Percentiles rank a stretch among this genome's conserved stretches.
Evolutionary conservation across 306 rosid genomes (phyloP).

Genomic region (Ormosia semicastrata): DNA sequence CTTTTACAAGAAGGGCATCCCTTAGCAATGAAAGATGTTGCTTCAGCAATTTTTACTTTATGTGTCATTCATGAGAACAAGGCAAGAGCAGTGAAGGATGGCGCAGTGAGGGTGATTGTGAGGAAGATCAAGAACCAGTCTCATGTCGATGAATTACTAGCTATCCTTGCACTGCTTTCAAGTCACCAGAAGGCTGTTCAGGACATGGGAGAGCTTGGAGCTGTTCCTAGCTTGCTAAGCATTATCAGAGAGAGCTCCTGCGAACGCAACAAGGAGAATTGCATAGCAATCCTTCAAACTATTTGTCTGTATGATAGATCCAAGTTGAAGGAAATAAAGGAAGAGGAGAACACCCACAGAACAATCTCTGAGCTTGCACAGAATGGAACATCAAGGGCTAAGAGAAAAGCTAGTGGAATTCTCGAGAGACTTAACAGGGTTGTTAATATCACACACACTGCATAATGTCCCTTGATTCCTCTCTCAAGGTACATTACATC

Average conservation of each 20-base stretch:
- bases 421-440: constrained; percentile 83
- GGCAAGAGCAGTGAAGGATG: constrained; percentile 70
- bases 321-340: constrained; percentile 78
- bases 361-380: constrained; percentile 71
- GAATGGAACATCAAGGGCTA: constrained; percentile 92
- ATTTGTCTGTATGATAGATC: constrained; percentile 67
- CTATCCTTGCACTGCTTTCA: constrained; percentile 78
- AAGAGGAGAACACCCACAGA: constrained; percentile 65
- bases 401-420: constrained; percentile 83
- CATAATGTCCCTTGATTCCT: constrained; percentile 40
- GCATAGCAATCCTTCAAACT: constrained; percentile 69
- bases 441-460: constrained; percentile 81
- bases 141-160: constrained; percentile 67
- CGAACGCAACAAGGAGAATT: constrained; percentile 78
- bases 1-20: constrained; percentile 86
- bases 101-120: constrained; percentile 66
- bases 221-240: constrained; percentile 61
- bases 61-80: constrained; percentile 81
- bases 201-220: constrained; percentile 80
- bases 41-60: constrained; percentile 78
- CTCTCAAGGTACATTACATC: constrained; percentile 23
- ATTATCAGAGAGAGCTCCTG: constrained; percentile 64
- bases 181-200: constrained; percentile 66
- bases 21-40: constrained; percentile 76
- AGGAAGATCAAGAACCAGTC: constrained; percentile 45